Evolutionary conservation across 805 yeast genomes (phyloP), one percentile per base, ranked within the genome.

Genomic region (Candida maris): DNA sequence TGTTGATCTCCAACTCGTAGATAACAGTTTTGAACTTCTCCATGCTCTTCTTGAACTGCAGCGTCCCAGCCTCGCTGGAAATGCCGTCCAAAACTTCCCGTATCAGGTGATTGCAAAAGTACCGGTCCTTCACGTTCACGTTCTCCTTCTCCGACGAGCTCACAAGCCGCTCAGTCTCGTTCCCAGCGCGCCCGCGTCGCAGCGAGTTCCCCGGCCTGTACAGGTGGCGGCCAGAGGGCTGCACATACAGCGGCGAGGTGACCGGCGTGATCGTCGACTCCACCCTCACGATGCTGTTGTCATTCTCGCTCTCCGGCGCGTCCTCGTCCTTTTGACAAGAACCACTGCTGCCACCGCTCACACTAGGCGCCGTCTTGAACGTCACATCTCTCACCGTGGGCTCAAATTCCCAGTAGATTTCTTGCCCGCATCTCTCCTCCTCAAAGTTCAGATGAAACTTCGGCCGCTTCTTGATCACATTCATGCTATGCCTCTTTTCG

Each of bases 401-500:
- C 8, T 39, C 45, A 19, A 55, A 46, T 12, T 54, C 49, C 60
- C 61, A 58, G 13, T 48, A 33, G 9, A 54, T 38, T 3, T 32
- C 38, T 9, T 59, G 62, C 5, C 61, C 62, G 25, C 37, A 46
- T 21, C 48, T 45, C 8, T 33, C 19, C 16, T 39, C 43, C 4
- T 48, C 37, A 15, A 49, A 39, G 19, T 57, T 48, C 15, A 73
- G 35, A 4, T 64, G 56, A 48, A 55, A 55, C 35, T 67, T 67
- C 3, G 79, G 77, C 20, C 50, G 59, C 41, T 48, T 48, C 36
- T 62, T 62, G 19, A 57, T 43, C n/a, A 45, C 39, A 22, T 57
- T 52, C 39, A 62, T 49, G 59, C 64, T 59, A 14, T 53, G 48
- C 24, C 69, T 60, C 48, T 68, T 75, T 23, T 57, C 59, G 34